phyloP scores from a whole-genome alignment of 805 yeast species.

The Babjeviella inositovora region DNA sequence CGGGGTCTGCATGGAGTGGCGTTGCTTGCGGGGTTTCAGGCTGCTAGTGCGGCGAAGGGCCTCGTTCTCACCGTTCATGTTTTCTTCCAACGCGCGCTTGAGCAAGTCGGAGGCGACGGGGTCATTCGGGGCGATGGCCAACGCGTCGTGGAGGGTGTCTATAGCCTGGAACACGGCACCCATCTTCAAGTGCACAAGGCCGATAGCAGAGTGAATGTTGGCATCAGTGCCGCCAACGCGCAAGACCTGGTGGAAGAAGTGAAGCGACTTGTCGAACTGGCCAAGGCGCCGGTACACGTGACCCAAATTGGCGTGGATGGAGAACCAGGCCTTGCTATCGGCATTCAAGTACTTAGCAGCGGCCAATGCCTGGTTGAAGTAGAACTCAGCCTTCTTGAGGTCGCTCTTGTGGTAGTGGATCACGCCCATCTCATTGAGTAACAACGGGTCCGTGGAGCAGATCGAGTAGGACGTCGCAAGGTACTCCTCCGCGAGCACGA shows the following conservation, averaged over 20 bases:
- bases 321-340: conserved; percentile 71
- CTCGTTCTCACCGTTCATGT: too few relatives aligned
- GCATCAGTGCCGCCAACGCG: conserved; percentile 51
- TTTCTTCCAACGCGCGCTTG: conserved; percentile 60
- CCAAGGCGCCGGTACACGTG: conserved; percentile 69
- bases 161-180: conserved; percentile 55
- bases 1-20: background rate
- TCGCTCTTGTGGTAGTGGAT: conserved; percentile 68
- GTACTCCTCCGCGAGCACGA: conserved; percentile 76
- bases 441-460: conserved; percentile 74
- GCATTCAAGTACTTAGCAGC: conserved; percentile 57
- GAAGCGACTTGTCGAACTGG: conserved; percentile 47
- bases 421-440: conserved; percentile 88
- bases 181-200: conserved; percentile 60
- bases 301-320: conserved; percentile 76
- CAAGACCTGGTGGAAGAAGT: conserved; percentile 63
- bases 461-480: conserved; percentile 57
- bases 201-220: conserved; percentile 71
- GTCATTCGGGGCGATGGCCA: conserved; percentile 66
- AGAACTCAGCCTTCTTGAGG: conserved; percentile 50
- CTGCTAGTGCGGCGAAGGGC: too few relatives aligned
- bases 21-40: too few relatives aligned
- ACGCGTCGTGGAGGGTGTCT: conserved; percentile 62
- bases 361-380: conserved; percentile 51
- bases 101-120: conserved; percentile 74